Base-by-base conservation (phyloP, 2,329 filamentous ascomycete species). In the Penicillium brevicompactum region DNA sequence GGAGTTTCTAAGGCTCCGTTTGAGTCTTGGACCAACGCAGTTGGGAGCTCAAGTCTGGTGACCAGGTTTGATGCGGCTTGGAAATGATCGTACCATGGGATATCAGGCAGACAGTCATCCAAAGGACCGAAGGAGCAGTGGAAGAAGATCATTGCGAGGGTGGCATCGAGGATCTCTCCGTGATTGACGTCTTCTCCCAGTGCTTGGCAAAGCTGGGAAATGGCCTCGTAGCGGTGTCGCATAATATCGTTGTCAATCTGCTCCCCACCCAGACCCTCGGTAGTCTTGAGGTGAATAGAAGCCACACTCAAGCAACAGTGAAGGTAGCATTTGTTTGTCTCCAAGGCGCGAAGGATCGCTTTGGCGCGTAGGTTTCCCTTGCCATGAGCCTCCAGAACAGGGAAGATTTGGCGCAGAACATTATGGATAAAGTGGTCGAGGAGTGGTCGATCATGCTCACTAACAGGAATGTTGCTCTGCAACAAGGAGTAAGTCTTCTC, bases 31-130 rank as follows among this genome's bases (percentile, higher is more conserved):
- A 48, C 80, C 79, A 48, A n/a, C 4, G 22, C 18, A 18, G 13
- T 16, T 16, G 43, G 14, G 4, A 31, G 43, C 4, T 92, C 87
- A 32, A 97, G 87, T 76, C 91, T 92, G 71, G 89, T 85, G 22
- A 96, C 90, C 50, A 97, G 82, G 65, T 87, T 92, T 64, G 89
- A 88, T 18, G 89, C 93, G 3, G 92, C 92, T 73, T 95, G 89
- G 78, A 97, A 97, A 79, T 99, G 94, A 72, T 96, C 90, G 78
- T 93, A 90, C 94, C 94, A 99, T 21, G 92, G 87, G 65, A 97
- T 96, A 71, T 97, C 92, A 14, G 91, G 89, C 22, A 97, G 85
- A 45, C 84, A 84, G 70, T 97, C 91, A 66, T 94, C 89, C 34
- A 89, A 87, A 66, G 90, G 86, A 51, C 93, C 93, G 61, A 97